A percentile compares a stretch with the other conserved stretches of the same genome.
These are phyloP conservation scores for Glonium stellatum DNA, from an alignment of 495 filamentous ascomycete species.

Conservation along the genomic window DNA sequence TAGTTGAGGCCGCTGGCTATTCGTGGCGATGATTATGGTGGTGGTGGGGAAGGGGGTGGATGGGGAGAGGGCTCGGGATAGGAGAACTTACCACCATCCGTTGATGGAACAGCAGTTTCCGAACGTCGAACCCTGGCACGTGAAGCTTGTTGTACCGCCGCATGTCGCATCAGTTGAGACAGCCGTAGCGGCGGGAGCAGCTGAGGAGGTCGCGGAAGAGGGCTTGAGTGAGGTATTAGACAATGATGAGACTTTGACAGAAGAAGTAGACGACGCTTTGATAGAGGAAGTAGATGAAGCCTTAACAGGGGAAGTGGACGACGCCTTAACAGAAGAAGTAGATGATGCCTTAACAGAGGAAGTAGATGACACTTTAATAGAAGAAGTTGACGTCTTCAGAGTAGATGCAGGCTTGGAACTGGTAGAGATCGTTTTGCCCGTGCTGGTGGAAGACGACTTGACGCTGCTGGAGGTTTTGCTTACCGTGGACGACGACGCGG, in stretches of 20 bases:
- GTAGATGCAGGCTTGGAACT: background rate
- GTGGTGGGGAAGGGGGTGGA: background rate
- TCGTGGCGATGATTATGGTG: background rate
- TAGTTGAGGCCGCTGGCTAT: too few relatives aligned
- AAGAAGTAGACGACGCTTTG: background rate
- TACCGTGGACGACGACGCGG: background rate
- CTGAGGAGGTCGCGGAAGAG: background rate
- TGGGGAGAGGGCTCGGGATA: background rate
- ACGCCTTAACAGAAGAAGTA: background rate
- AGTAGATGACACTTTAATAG: background rate
- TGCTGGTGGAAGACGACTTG: background rate
- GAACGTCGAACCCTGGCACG: slow-evolving; percentile 22
- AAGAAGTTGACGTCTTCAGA: background rate
- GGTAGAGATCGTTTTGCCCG: background rate
- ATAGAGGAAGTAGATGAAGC: background rate
- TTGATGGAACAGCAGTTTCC: slow-evolving; percentile 23
- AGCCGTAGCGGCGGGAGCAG: background rate
- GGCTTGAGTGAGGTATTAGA: background rate
- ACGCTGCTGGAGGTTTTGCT: background rate
- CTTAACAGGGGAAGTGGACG: background rate
- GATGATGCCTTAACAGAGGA: background rate
- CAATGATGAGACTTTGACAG: background rate
- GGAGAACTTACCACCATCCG: slow-evolving; percentile 21
- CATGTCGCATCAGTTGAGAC: slow-evolving; percentile 20
- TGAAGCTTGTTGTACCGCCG: slow-evolving; percentile 19